phyloP scores from a whole-genome alignment of 257 asterid species.

The Echites panduratus region DNA sequence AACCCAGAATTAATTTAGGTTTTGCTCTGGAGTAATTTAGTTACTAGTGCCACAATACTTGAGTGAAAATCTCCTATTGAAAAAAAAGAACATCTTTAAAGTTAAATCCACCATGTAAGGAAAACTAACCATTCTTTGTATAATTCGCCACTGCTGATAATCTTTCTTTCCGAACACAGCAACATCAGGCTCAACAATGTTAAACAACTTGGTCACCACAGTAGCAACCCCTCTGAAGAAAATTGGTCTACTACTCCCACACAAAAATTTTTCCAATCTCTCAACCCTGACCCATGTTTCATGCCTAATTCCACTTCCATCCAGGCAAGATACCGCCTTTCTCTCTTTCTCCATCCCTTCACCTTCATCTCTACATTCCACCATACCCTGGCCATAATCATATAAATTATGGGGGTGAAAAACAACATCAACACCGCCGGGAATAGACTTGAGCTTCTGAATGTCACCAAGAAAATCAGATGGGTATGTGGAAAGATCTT shows the following conservation, averaged over 20 bases:
- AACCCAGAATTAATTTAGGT: neutral
- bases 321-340: constrained; percentile 58
- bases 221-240: constrained; percentile 96
- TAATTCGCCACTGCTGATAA: constrained; percentile 86
- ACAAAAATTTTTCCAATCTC: constrained; percentile 71
- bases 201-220: constrained; percentile 78
- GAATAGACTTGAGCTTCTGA: constrained; percentile 41
- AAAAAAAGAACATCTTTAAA: neutral
- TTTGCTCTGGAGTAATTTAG: no score
- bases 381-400: constrained; percentile 39
- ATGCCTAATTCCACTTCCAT: constrained; percentile 56
- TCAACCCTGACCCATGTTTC: constrained; percentile 89
- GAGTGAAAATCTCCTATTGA: neutral
- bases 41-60: neutral
- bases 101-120: neutral
- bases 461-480: constrained; percentile 76
- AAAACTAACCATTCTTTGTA: constrained; percentile 63
- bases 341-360: constrained; percentile 15
- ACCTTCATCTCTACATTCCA: constrained; percentile 4
- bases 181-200: constrained; percentile 88
- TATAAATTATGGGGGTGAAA: constrained; percentile 72
- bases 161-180: constrained; percentile 96
- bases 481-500: constrained; percentile 94
- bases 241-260: constrained; percentile 84
- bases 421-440: constrained; percentile 74